Evolutionary conservation across 192 early-diverging fungal genomes (phyloP).

Genomic region (Podila verticillata): DNA sequence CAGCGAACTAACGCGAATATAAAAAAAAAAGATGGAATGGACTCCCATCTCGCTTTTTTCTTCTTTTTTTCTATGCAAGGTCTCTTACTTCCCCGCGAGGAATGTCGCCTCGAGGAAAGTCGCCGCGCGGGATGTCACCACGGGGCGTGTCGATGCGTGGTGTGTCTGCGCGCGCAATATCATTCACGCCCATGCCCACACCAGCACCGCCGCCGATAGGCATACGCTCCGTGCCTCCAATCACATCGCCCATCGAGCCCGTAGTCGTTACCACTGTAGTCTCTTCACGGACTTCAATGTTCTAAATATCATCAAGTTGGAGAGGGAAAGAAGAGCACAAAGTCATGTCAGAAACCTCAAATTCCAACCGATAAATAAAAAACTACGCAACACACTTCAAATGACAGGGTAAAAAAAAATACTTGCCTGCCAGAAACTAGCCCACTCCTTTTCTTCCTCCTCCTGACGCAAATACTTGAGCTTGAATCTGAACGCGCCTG

Average conservation of each 20-base stretch:
- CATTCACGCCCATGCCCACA: background rate
- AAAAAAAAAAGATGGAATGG: background rate
- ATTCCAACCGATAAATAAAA: no score
- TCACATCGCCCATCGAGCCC: conserved; percentile 45
- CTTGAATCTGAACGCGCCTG: conserved; percentile 37
- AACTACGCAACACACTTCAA: background rate
- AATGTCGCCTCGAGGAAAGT: conserved; percentile 14
- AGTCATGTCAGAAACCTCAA: background rate
- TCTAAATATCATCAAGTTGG: background rate
- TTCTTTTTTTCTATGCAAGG: background rate
- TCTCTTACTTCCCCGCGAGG: conserved; percentile 13
- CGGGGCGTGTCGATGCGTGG: conserved; percentile 3
- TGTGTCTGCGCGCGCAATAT: background rate
- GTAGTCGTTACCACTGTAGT: conserved; percentile 44
- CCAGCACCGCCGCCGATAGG: background rate
- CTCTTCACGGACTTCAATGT: conserved; percentile 45
- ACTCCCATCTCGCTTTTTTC: conserved; percentile 19
- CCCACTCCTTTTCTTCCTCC: conserved; percentile 52
- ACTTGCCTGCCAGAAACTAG: conserved; percentile 47
- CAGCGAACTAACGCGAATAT: no score
- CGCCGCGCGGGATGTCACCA: conserved; percentile 12
- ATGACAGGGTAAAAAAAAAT: background rate
- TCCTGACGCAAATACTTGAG: conserved; percentile 35
- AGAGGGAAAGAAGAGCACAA: background rate
- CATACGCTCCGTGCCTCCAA: conserved; percentile 21